Evolutionary conservation across 2,329 filamentous ascomycete species (phyloP), one percentile per base, ranked within the genome.

Genomic region (Stachybotrys echinatus): DNA sequence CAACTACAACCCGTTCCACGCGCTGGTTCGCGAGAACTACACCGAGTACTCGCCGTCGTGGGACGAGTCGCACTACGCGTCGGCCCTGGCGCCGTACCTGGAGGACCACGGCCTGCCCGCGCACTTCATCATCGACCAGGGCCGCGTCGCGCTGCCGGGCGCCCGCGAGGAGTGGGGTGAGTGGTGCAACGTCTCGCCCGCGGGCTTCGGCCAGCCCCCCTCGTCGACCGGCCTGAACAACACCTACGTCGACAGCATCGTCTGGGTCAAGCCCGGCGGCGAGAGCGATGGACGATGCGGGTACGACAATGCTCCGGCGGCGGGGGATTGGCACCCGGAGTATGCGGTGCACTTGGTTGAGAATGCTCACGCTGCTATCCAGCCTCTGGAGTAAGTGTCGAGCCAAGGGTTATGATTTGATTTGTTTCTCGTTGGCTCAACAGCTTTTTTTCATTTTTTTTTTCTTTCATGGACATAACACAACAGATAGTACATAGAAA

Each of bases 221-320:
- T 64, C 65, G 18, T 70, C 68, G 7, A 55, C 59, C 1, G 27
- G 27, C 10, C 61, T 63, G 14, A 66, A 67, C 50, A 71, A 69
- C 55, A 56, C 58, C 1, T 51, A 66, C 48, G 59, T 74, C 4
- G 72, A 74, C 53, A 66, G 65, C 49, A 65, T 75, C 42, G 71
- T 74, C 14, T 75, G 71, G 71, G 63, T 71, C 46, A 74, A 75
- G 64, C 71, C 71, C 0, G 70, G 68, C 12, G 72, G 72, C 12
- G 72, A 75, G 61, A 68, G 64, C 44, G 71, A 74, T 49, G 72
- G 72, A 5, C 48, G 63, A 47, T 73, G 70, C 52, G 70, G 71
- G 0, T 54, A 65, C 31, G 55, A 58, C 23, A 64, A 64, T 3
- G 71, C 72, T 1, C 67, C 72, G 2, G 53, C 48, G 18, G 70